Conservation (phyloP, 306 rosid genomes). For the Vachellia pachyceras region DNA sequence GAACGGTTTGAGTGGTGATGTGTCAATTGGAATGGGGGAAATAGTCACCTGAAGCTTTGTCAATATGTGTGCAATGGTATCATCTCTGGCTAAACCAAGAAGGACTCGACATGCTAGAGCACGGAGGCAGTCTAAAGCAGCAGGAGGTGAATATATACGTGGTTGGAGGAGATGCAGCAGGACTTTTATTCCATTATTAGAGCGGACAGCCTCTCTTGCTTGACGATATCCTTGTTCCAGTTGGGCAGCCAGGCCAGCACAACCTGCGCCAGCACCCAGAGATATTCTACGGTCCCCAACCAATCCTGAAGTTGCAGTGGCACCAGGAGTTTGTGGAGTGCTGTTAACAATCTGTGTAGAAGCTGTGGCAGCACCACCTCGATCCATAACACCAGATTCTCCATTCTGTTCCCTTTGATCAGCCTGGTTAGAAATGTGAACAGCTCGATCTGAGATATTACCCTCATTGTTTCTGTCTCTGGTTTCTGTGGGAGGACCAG, state of each 20-base stretch:
- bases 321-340: constrained; percentile 63
- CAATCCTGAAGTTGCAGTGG: constrained; percentile 77
- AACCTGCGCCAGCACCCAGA: constrained; percentile 92
- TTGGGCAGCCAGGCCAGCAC: constrained; percentile 94
- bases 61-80: constrained; percentile 92
- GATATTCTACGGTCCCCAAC: constrained; percentile 98
- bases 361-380: constrained; percentile 49
- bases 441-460: constrained; percentile 64
- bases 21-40: constrained; percentile 1
- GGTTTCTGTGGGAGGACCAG: constrained; percentile 59
- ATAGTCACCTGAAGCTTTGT: constrained; percentile 90
- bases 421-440: constrained; percentile 54
- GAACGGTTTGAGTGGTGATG: not conserved
- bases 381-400: constrained; percentile 61
- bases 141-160: constrained; percentile 88
- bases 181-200: constrained; percentile 94
- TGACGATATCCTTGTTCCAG: constrained; percentile 89
- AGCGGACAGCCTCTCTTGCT: constrained; percentile 93
- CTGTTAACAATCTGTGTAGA: constrained; percentile 48
- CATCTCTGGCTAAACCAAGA: constrained; percentile 97
- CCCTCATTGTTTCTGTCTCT: constrained; percentile 83
- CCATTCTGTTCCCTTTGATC: constrained; percentile 77
- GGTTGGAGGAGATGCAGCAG: constrained; percentile 91
- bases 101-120: constrained; percentile 95
- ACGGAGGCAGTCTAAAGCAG: constrained; percentile 93